Percentiles rank a stretch among this genome's conserved stretches.
Conservation (phyloP, 495 filamentous ascomycete genomes). For the Barbatosphaeria neglecta region DNA sequence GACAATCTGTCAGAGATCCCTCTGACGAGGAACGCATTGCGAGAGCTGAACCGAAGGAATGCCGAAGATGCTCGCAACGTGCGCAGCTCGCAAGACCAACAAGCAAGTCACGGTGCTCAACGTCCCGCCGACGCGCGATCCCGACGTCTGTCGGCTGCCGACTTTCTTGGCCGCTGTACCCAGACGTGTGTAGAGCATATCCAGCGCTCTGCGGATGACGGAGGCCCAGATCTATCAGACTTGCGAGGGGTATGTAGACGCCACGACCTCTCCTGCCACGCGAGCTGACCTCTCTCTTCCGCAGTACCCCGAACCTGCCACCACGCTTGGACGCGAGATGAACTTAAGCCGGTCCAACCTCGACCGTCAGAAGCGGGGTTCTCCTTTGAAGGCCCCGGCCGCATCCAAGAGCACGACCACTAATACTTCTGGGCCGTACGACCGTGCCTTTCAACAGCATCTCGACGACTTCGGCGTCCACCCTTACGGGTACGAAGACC, state of each 20-base stretch:
- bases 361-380: constrained; percentile 8
- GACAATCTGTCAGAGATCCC: background rate
- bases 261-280: background rate
- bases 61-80: background rate
- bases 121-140: background rate
- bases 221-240: constrained; percentile 3
- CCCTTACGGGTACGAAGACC: background rate
- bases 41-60: background rate
- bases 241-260: constrained; percentile 4
- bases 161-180: background rate
- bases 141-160: background rate
- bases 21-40: background rate
- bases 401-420: constrained; percentile 4
- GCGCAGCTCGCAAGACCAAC: background rate
- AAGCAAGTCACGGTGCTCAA: background rate
- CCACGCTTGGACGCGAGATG: background rate
- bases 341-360: constrained; percentile 4
- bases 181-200: background rate
- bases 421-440: constrained; percentile 7
- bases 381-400: background rate
- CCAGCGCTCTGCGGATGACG: background rate
- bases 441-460: constrained; percentile 8
- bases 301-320: background rate
- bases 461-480: constrained; percentile 6
- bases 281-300: constrained; percentile 1